Base-by-base conservation (phyloP, 2,329 filamentous ascomycete genomes). In the Arthrobotrys musiformis region DNA sequence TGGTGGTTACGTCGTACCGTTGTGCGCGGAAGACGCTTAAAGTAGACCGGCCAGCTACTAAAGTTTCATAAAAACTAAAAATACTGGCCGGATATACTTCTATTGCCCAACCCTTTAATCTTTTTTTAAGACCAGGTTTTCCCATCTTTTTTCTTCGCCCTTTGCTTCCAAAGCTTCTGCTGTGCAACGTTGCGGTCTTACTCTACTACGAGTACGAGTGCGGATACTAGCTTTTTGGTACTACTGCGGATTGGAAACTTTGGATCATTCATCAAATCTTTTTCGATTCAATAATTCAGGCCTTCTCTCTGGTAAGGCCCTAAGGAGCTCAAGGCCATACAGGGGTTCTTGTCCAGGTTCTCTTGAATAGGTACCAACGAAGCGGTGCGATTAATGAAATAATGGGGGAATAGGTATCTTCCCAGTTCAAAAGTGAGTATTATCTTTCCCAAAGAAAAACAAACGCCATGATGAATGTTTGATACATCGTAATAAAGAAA, bases 401-500 rank as follows among this genome's bases (percentile, higher is more conserved):
- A 46, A 26, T 35, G 40, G 56, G 46, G 54, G 52, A 35, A 11
- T 35, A 35, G 30, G 4, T 30, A 46, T 58, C 19, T 63, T 48
- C 37, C 26, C 11, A 70, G n/a, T n/a, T 63, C 44, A 44, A 33
- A 56, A 58, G 66, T 70, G 42, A 70, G 68, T 63, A 63, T 50
- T 37, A 56, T 70, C 48, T 30, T 58, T 40, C 46, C 50, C 17
- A 63, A 72, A 48, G 37, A 54, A 62, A 58, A 15, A 62, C 15
- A 58, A 75, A 75, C 70, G 62, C 63, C 62, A 30, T 63, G 70
- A 75, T 63, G 42, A 67, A 54, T 40, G 46, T 68, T 69, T 17
- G 35, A 63, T 54, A 69, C 63, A 75, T 54, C 44, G 56, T 40
- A 63, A 62, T 40, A 63, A 68, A 44, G 33, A 24, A 24, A 48